Evolutionary conservation across 495 filamentous ascomycete species (phyloP).

Genomic region (Penicillium taxi): DNA sequence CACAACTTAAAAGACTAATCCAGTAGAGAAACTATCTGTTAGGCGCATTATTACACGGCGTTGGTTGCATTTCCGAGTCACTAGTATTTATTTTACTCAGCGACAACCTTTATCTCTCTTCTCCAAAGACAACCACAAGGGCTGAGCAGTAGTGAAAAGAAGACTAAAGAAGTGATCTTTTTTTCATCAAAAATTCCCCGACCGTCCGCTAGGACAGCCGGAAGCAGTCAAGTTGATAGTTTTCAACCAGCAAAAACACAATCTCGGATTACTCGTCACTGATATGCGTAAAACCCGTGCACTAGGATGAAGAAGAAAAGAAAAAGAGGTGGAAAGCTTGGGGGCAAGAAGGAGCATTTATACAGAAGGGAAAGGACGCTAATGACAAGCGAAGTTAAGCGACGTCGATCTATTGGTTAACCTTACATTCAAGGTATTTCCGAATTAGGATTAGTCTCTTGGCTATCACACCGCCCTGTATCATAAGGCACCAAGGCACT

Average conservation of each 20-base stretch:
- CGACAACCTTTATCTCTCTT: no score
- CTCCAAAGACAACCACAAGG: constrained; percentile 40
- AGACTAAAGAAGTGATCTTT: constrained; percentile 25
- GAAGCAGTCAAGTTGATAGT: constrained; percentile 47
- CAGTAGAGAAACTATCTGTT: neutral
- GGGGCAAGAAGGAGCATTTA: constrained; percentile 14
- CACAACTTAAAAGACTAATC: no score
- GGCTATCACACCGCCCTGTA: neutral
- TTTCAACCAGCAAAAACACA: constrained; percentile 56
- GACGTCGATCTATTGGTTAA: no score
- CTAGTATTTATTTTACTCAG: no score
- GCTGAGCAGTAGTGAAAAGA: constrained; percentile 42
- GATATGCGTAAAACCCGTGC: constrained; percentile 50
- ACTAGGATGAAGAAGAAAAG: constrained; percentile 44
- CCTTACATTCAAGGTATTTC: no score
- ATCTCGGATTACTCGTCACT: constrained; percentile 53
- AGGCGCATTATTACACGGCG: neutral
- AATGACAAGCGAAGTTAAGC: no score
- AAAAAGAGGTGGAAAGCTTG: constrained; percentile 24
- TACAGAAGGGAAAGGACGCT: constrained; percentile 14
- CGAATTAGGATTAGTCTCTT: constrained; percentile 7
- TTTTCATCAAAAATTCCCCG: constrained; percentile 45
- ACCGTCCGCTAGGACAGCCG: constrained; percentile 37
- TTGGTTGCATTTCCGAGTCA: neutral
- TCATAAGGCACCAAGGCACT: no score